Base-by-base conservation (phyloP, 257 asterid genomes). In the Craterostigma plantagineum region DNA sequence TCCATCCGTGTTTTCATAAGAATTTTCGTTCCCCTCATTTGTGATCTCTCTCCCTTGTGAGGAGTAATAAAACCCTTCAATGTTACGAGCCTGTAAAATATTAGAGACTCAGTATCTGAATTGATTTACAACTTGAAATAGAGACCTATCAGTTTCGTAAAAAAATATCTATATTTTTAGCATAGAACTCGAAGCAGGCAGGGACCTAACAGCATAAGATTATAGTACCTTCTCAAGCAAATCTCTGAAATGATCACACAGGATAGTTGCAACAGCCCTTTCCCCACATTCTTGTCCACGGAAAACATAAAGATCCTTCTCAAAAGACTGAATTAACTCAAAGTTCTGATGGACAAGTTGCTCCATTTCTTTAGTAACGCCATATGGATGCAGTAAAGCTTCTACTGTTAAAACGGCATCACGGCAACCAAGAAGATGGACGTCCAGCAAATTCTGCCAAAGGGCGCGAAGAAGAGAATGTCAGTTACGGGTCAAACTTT, bases 281-380 rank as follows among this genome's bases (percentile, higher is more conserved):
- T 54, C 54, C 52, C 43, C 55, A 52, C 55, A 49, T 52, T 56
- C 62, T 62, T 51, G 61, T 43, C 58, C 54, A 34, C 40, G 47
- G 52, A 69, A 69, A 56, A 57, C 53, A 48, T 59, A 43, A 52
- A 83, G 63, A 46, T 66, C 41, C 18, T 57, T 66, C 62, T 72
- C 70, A 43, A 83, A 64, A 16, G 52, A 33, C 45, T 55, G 62
- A 18, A 83, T 47, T 48, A 76, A 51, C 65, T 66, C 57, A 43
- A 83, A 79, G 62, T 76, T 77, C 18, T 54, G 67, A 49, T 47
- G 42, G 49, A 77, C 65, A 63, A 70, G 48, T 60, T 67, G 64
- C 56, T 70, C 82, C 98, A 87, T 74, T 63, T 83, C 70, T 55
- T 46, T 55, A 3, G 85, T 87, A 40, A 87, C 73, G 23, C 92